A percentile compares a stretch with the other conserved stretches of the same genome.
phyloP scores from a whole-genome alignment of 2,329 filamentous ascomycete species.

The Arthrobotrys iridis region DNA sequence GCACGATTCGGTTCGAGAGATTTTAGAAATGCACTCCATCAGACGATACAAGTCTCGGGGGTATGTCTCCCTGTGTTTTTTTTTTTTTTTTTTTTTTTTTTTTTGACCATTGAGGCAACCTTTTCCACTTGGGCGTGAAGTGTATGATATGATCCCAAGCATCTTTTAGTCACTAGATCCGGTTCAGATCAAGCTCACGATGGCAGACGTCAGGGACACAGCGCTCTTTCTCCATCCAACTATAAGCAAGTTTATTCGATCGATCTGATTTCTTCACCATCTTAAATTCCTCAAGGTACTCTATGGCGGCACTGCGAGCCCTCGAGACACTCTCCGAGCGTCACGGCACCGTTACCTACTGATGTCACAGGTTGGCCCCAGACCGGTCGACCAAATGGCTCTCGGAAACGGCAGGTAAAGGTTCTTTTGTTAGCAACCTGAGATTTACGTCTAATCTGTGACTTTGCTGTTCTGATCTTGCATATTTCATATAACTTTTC shows the following conservation, averaged over 20 bases:
- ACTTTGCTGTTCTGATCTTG: too few species aligned
- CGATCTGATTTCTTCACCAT: not conserved
- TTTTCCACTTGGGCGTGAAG: too few species aligned
- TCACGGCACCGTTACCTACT: too few species aligned
- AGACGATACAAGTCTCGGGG: slow-evolving; percentile 16
- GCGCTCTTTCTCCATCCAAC: not conserved
- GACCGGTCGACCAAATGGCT: too few species aligned
- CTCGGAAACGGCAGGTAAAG: too few species aligned
- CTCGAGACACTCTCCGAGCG: too few species aligned
- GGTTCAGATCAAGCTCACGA: not conserved
- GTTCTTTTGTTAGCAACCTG: too few species aligned
- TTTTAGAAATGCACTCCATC: slow-evolving; percentile 41
- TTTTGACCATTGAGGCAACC: not conserved
- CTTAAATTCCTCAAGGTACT: slow-evolving; percentile 3
- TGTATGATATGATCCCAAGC: too few species aligned
- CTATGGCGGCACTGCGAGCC: not conserved
- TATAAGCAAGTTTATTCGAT: not conserved
- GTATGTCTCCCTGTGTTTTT: not conserved
- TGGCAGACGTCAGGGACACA: not conserved
- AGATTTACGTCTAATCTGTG: too few species aligned
- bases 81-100: not conserved
- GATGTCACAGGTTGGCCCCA: too few species aligned
- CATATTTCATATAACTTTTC: too few species aligned
- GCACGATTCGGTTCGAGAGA: not conserved
- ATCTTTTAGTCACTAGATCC: too few species aligned